Base-by-base conservation (phyloP, 176 grass and related monocot genomes). In the Triticum dicoccoides region DNA sequence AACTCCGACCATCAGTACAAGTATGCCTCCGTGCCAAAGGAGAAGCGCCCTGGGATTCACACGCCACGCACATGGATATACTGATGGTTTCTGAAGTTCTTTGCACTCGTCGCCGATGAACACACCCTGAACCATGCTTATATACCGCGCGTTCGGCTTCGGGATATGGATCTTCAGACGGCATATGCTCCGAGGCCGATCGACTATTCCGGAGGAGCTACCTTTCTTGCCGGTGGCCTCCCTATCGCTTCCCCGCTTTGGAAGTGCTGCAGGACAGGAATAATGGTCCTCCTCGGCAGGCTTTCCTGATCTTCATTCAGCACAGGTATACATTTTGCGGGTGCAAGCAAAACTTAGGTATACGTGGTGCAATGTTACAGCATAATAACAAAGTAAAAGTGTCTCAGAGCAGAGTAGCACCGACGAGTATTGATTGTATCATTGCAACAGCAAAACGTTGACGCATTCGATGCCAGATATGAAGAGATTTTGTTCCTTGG, bases 31-130 rank as follows among this genome's bases (percentile, higher is more conserved):
- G 76, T 92, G 90, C 90, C 86, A 78, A 89, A 87, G 91, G 87
- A 89, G 87, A 92, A 71, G 12, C 24, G 56, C 91, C 84, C 91
- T 89, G 87, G 69, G 79, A 92, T 89, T 92, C 87, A 84, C 61
- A 80, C 18, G 20, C 68, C 81, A 56, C 74, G 25, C 68, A 77
- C 4, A 52, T 32, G 12, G 6, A 61, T 21, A 25, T 14, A 27
- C 6, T 38, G 37, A 6, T 11, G 20, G 56, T 59, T 52, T 65
- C 25, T 67, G 68, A 86, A 66, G 30, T 32, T 27, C 9, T 58
- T 58, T 54, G 4, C 20, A 20, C 79, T 84, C 7, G 25, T 68
- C 20, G 18, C 56, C 9, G 74, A 66, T 37, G 80, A 63, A 87
- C 35, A 54, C 18, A n/a, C 25, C 47, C 9, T 54, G 84, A 69